These are phyloP conservation scores for Psidium guajava DNA, from an alignment of 345 rosid genomes.

Conservation along the genomic window DNA sequence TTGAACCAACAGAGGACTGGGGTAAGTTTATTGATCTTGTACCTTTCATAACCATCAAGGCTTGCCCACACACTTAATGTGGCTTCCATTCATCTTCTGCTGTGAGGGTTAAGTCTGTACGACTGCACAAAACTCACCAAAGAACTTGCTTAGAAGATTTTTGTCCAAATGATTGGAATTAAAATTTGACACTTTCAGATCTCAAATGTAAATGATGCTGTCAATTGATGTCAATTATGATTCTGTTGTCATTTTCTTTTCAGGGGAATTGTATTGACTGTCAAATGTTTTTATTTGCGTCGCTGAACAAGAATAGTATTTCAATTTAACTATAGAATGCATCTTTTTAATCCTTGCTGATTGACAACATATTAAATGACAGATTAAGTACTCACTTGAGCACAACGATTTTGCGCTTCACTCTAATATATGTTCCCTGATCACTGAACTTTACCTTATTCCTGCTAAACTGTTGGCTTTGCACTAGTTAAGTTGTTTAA, in stretches of 20 bases:
- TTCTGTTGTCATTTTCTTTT: neutral
- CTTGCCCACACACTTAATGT: neutral
- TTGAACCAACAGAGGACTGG: slow-evolving; percentile 95
- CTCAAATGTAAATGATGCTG: neutral
- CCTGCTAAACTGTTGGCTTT: neutral
- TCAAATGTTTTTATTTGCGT: neutral
- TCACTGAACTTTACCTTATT: neutral
- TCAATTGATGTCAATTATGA: neutral
- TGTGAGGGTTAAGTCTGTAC: neutral
- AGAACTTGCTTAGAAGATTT: neutral
- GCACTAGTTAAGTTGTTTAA: neutral
- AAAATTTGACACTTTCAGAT: neutral
- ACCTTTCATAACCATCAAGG: neutral
- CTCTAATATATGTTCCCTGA: neutral
- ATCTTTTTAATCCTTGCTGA: neutral
- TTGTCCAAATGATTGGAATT: neutral
- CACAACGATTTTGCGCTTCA: neutral
- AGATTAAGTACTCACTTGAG: neutral
- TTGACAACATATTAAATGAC: neutral
- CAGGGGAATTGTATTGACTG: neutral
- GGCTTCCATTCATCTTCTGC: neutral
- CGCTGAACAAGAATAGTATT: neutral
- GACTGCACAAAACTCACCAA: neutral
- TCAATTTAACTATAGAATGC: neutral
- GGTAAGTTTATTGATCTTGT: slow-evolving; percentile 27